Evolutionary conservation across 2,329 filamentous ascomycete species (phyloP).

Genomic region (Leptographium galeiforme): DNA sequence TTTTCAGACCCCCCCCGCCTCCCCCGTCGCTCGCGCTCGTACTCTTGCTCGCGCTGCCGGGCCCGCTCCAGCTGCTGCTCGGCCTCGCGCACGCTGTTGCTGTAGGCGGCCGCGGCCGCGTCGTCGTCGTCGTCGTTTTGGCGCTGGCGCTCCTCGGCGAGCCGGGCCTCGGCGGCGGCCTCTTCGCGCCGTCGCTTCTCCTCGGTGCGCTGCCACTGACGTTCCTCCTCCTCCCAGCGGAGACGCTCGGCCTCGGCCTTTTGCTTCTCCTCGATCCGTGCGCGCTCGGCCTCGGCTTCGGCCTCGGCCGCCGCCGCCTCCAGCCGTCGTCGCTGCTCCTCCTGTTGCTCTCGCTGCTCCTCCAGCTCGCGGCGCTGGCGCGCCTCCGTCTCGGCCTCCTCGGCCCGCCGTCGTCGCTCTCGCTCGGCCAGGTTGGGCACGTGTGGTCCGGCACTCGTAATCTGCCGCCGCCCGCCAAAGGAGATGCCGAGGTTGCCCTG

Average conservation of each 20-base stretch:
- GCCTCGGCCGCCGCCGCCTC: slow-evolving; percentile 36
- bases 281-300: slow-evolving; percentile 41
- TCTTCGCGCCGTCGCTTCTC: slow-evolving; percentile 50
- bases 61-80: slow-evolving; percentile 57
- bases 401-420: slow-evolving; percentile 50
- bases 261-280: slow-evolving; percentile 45
- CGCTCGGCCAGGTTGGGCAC: slow-evolving; percentile 79
- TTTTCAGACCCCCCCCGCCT: too few relatives aligned
- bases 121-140: slow-evolving; percentile 18
- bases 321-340: slow-evolving; percentile 30
- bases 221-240: slow-evolving; percentile 64
- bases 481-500: slow-evolving; percentile 90
- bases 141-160: slow-evolving; percentile 55
- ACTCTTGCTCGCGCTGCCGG: slow-evolving; percentile 48
- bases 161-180: slow-evolving; percentile 53
- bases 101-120: slow-evolving; percentile 29
- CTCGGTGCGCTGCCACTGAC: slow-evolving; percentile 60
- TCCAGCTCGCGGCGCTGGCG: slow-evolving; percentile 43
- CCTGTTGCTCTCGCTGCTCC: slow-evolving; percentile 28
- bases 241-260: slow-evolving; percentile 48
- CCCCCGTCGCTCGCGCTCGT: slow-evolving; percentile 41
- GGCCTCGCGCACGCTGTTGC: slow-evolving; percentile 61
- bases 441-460: slow-evolving; percentile 66
- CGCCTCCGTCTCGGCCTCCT: slow-evolving; percentile 41
- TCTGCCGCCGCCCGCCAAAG: slow-evolving; percentile 84